Evolutionary conservation across 306 rosid genomes (phyloP), one percentile per base, ranked within the genome.

Genomic region (Hylodesmum podocarpum): DNA sequence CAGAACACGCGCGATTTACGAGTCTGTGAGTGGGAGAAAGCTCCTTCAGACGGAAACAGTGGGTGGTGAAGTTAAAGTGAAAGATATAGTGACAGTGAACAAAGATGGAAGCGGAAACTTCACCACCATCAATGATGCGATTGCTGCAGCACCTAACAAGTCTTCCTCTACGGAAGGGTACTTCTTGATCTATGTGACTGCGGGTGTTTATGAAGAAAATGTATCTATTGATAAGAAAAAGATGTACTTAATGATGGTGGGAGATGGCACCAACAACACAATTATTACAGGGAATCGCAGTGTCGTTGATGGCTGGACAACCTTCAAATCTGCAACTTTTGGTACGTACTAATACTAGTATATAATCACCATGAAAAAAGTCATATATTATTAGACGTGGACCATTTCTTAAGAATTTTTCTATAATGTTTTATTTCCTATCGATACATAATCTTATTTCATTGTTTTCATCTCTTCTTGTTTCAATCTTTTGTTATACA

Each of bases 261-360:
- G 98, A 39, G 96, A 85, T 34, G 96, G 98, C 0, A 91, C 89
- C 51, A 89, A 89, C 73, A 90, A 82, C 68, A 91, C 96, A 2
- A 72, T 89, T 28, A 72, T 93, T 53, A 89, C 98, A 0, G 98
- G 96, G 10, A 89, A 84, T 59, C 88, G 88, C 0, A 93, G 89
- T 31, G 87, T 84, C 18, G 87, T 66, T 1, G 95, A 93, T 65
- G 89, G 89, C 6, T 86, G 87, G 91, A 88, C 91, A 25, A 86
- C 96, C 31, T 91, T 86, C 82, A 89, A 88, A 44, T 85, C 96
- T 2, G 95, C 98, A 18, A 89, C 98, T 3, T 82, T 93, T 25
- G 93, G 98, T 93, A 73, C 28, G 78, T 73, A 54, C 15, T 13
- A 18, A n/a, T n/a, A n/a, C n/a, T n/a, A n/a, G n/a, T n/a, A n/a